Evolutionary conservation across 306 rosid genomes (phyloP).

Genomic region (Cyamopsis tetragonoloba): DNA sequence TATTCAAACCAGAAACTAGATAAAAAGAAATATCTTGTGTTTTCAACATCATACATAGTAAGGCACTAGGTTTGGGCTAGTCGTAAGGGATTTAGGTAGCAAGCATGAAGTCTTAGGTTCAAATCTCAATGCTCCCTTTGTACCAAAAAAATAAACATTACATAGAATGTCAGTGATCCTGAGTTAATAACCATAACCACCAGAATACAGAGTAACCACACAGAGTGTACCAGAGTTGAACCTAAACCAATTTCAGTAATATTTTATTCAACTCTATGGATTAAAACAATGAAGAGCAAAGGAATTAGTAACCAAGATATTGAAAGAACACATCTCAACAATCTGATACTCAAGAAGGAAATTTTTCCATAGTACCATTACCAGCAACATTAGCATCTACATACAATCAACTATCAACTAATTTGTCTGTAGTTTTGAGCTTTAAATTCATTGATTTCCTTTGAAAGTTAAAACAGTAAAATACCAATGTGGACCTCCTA

Average conservation of each 20-base stretch:
- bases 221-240: background rate
- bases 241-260: background rate
- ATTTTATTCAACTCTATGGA: background rate
- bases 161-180: background rate
- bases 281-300: background rate
- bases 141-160: no score
- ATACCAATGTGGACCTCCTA: background rate
- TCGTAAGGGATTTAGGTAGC: no score
- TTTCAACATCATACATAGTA: background rate
- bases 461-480: background rate
- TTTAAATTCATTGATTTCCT: background rate
- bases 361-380: background rate
- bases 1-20: background rate
- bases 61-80: no score
- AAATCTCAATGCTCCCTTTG: no score
- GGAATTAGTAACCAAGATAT: background rate
- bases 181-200: background rate
- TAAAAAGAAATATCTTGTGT: background rate
- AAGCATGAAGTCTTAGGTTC: no score
- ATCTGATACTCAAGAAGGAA: background rate
- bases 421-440: background rate
- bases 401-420: background rate
- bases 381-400: background rate
- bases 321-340: background rate
- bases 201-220: background rate